A percentile compares a stretch with the other conserved stretches of the same genome.
phyloP scores from a whole-genome alignment of 2,329 filamentous ascomycete species.

The Endoconidiophora polonica region DNA sequence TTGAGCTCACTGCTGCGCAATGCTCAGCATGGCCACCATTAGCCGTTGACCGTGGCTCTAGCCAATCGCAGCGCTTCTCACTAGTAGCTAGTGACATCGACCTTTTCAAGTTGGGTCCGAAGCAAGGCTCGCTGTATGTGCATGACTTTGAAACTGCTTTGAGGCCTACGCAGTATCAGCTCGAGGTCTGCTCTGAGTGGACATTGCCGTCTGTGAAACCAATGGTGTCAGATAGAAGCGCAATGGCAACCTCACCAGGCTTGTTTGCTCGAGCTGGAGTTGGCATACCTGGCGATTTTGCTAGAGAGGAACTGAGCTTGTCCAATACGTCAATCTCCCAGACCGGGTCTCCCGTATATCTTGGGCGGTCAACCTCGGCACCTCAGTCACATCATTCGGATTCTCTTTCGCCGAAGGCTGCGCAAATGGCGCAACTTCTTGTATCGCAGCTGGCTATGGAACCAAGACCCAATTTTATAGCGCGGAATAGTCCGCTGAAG shows the following conservation, averaged over 20 bases:
- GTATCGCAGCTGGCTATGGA: too few relatives aligned
- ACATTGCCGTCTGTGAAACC: neutral
- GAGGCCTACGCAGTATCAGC: conserved; percentile 1
- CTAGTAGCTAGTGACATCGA: conserved; percentile 10
- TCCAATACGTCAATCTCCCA: too few relatives aligned
- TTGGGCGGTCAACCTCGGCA: too few relatives aligned
- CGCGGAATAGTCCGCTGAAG: too few relatives aligned
- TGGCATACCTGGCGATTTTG: too few relatives aligned
- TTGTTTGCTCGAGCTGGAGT: too few relatives aligned
- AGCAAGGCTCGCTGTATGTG: conserved; percentile 2
- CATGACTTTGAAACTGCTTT: conserved; percentile 7
- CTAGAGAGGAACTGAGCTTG: too few relatives aligned
- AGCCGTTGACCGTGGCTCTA: conserved; percentile 16
- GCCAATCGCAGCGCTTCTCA: conserved; percentile 3
- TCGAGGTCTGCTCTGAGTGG: conserved; percentile 5
- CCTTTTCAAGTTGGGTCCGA: conserved; percentile 7
- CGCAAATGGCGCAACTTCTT: too few relatives aligned
- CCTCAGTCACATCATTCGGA: too few relatives aligned
- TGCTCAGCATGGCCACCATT: conserved; percentile 36
- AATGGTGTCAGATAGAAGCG: neutral
- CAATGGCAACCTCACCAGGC: neutral
- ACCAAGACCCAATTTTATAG: too few relatives aligned
- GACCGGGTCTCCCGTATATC: too few relatives aligned
- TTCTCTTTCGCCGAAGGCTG: too few relatives aligned
- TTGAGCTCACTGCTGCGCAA: conserved; percentile 36